These are phyloP conservation scores for Termitomyces sp. DNA, from an alignment of 768 basidiomycete species.

Conservation along the genomic window DNA sequence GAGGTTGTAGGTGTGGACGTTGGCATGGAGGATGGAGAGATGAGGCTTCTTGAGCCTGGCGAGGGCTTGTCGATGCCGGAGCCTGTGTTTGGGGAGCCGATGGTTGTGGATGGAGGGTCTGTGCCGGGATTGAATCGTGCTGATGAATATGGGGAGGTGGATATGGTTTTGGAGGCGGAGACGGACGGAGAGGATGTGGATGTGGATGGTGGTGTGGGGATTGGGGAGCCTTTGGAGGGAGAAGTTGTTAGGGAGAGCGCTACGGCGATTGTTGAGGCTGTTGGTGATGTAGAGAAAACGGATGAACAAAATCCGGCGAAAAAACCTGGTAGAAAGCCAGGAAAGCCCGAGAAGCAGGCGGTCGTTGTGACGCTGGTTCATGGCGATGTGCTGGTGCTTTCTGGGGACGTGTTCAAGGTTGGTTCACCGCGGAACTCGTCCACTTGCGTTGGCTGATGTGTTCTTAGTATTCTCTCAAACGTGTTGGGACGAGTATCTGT, in stretches of 20 bases:
- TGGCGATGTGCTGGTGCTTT: slow-evolving; percentile 36
- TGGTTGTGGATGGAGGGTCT: background rate
- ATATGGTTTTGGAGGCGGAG: background rate
- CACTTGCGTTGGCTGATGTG: slow-evolving; percentile 4
- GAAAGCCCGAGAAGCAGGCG: slow-evolving; percentile 3
- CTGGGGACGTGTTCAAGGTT: slow-evolving; percentile 38
- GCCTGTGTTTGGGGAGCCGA: background rate
- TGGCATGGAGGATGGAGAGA: background rate
- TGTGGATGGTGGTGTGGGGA: background rate
- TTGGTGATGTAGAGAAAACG: no score
- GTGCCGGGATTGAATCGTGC: background rate
- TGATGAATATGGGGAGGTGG: slow-evolving; percentile 1
- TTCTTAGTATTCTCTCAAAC: slow-evolving; percentile 38
- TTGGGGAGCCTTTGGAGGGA: background rate
- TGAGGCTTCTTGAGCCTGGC: background rate
- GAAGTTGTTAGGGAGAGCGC: no score
- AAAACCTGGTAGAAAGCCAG: background rate
- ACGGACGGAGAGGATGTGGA: background rate
- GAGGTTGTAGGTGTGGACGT: background rate
- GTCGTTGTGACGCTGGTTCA: slow-evolving; percentile 36
- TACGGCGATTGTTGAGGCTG: no score
- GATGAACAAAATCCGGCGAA: background rate
- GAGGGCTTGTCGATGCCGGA: background rate
- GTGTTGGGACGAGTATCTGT: slow-evolving; percentile 39
- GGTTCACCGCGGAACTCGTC: slow-evolving; percentile 6